Evolutionary conservation across 495 filamentous ascomycete genomes (phyloP).

Genomic region (Diplogelasinospora grovesii): DNA sequence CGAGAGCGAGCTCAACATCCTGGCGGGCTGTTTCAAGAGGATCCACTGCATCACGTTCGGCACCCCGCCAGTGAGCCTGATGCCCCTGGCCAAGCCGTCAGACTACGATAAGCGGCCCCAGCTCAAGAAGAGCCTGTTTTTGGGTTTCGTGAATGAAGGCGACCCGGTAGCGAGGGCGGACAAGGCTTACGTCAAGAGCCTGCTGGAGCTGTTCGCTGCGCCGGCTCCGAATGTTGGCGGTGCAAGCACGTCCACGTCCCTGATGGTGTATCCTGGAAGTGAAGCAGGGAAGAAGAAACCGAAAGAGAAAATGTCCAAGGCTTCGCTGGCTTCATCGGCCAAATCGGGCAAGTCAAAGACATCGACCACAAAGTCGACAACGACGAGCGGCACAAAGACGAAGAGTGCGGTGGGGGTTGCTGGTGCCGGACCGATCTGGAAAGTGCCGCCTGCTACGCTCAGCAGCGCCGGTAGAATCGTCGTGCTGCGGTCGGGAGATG

Average conservation of each 20-base stretch:
- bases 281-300: constrained; percentile 14
- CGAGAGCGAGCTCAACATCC: constrained; percentile 56
- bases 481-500: constrained; percentile 46
- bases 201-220: constrained; percentile 61
- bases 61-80: constrained; percentile 65
- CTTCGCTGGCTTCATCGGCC: constrained; percentile 21
- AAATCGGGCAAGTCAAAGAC: constrained; percentile 22
- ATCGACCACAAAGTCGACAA: constrained; percentile 13
- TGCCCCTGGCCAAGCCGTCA: constrained; percentile 55
- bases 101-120: constrained; percentile 20
- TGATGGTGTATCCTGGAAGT: too few species aligned
- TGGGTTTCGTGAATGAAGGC: constrained; percentile 76
- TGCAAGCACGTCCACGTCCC: too few species aligned
- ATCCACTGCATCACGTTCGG: constrained; percentile 81
- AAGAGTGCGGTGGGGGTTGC: constrained; percentile 7
- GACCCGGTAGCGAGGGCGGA: constrained; percentile 75
- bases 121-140: constrained; percentile 59
- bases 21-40: constrained; percentile 63
- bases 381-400: constrained; percentile 5
- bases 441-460: constrained; percentile 52
- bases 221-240: constrained; percentile 43
- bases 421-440: constrained; percentile 43
- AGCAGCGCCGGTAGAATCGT: constrained; percentile 64
- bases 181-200: constrained; percentile 60
- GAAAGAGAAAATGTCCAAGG: constrained; percentile 17